Evolutionary conservation across 1,284 basidiomycete species (phyloP).

Genomic region (Sanghuangporus weigelae): DNA sequence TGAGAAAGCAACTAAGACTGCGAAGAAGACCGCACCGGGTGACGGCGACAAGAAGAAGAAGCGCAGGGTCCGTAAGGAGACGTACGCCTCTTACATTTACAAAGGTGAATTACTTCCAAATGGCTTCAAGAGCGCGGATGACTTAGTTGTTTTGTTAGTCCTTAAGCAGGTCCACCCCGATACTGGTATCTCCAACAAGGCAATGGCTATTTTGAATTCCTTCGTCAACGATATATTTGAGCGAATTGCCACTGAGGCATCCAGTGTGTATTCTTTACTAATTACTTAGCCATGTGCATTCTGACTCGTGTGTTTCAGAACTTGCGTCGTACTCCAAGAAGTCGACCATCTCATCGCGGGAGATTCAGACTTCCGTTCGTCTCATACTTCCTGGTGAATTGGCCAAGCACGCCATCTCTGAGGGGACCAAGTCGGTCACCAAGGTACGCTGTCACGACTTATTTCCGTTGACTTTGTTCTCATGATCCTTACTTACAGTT

Average conservation of each 20-base stretch:
- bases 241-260: slow-evolving; percentile 86
- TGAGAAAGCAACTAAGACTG: slow-evolving; percentile 72
- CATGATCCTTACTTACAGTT: not conserved
- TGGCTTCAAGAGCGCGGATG: slow-evolving; percentile 13
- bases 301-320: slow-evolving; percentile 40
- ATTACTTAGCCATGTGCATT: not conserved
- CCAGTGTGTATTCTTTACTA: slow-evolving; percentile 46
- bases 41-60: slow-evolving; percentile 85
- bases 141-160: slow-evolving; percentile 37
- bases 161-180: slow-evolving; percentile 94
- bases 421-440: slow-evolving; percentile 60
- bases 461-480: not conserved
- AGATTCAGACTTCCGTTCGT: slow-evolving; percentile 89
- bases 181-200: slow-evolving; percentile 96
- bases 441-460: slow-evolving; percentile 24
- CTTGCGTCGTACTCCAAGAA: slow-evolving; percentile 92
- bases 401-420: slow-evolving; percentile 77
- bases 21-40: slow-evolving; percentile 52
- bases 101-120: slow-evolving; percentile 56
- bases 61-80: slow-evolving; percentile 87
- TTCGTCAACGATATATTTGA: slow-evolving; percentile 94
- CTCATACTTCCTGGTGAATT: slow-evolving; percentile 88
- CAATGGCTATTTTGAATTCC: slow-evolving; percentile 92
- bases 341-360: slow-evolving; percentile 90
- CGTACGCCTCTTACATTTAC: slow-evolving; percentile 93